Evolutionary conservation across 1,139 yeast genomes (phyloP).

Genomic region (Meyerozyma smithsonii): DNA sequence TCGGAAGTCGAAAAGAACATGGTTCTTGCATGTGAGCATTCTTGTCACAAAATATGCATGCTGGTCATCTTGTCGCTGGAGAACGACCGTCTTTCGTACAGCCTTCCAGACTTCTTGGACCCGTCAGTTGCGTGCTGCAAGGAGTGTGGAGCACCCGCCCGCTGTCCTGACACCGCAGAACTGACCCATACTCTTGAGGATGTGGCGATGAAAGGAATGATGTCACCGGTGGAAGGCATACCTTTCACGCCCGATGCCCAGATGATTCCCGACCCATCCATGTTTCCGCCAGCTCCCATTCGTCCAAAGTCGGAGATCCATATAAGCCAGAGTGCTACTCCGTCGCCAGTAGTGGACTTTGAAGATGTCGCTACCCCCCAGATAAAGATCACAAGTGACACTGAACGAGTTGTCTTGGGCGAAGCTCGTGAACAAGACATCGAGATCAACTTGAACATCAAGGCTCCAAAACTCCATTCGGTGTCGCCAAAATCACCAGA

Average conservation of each 20-base stretch:
- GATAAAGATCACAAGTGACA: background rate
- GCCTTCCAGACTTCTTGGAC: slow-evolving; percentile 9
- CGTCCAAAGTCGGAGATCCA: background rate
- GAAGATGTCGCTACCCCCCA: slow-evolving; percentile 1
- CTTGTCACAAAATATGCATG: slow-evolving; percentile 28
- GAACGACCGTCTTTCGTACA: background rate
- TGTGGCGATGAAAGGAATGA: background rate
- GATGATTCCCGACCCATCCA: slow-evolving; percentile 22
- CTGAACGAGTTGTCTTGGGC: background rate
- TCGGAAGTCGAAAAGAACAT: slow-evolving; percentile 21
- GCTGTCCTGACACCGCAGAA: slow-evolving; percentile 7
- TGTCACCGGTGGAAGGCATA: slow-evolving; percentile 3
- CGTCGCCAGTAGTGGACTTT: slow-evolving; percentile 1
- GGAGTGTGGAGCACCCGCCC: slow-evolving; percentile 10
- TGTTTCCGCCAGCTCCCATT: slow-evolving; percentile 9
- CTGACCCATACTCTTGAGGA: slow-evolving; percentile 1
- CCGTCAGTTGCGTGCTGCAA: slow-evolving; percentile 8
- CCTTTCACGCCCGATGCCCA: slow-evolving; percentile 24
- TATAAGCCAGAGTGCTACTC: background rate
- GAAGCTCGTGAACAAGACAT: background rate
- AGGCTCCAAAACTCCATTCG: slow-evolving; percentile 1
- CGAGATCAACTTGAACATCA: background rate
- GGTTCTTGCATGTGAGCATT: slow-evolving; percentile 24
- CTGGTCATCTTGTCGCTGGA: slow-evolving; percentile 9
- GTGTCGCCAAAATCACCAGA: background rate